Base-by-base conservation (phyloP, 2,329 filamentous ascomycete species). In the Taxawa tesnikishii region DNA sequence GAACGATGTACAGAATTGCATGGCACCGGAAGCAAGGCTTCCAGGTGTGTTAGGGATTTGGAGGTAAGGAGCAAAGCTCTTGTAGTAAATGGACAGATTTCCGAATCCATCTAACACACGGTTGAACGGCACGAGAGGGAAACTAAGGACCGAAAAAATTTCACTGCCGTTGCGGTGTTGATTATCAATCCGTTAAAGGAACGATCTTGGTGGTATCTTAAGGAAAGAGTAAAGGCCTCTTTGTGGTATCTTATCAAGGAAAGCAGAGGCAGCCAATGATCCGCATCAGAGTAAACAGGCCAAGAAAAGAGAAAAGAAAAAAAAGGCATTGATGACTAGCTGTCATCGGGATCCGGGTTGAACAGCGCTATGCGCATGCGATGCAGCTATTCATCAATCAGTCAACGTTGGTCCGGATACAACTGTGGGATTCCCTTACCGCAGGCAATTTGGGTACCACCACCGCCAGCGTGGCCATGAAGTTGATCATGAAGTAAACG, bases 401-500 rank as follows among this genome's bases (percentile, higher is more conserved):
- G 42, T 47, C 21, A 46, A 40, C 26, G 14, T 15, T 16, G 5
- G 25, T 8, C 13, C 4, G 8, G 11, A n/a, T 12, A 15, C 16
- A 15, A 8, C 75, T 23, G 19, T 8, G 8, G 19, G 19, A 8
- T 8, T 8, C 8, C 8, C 87, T 59, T 69, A 96, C 88, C 55
- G 83, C 88, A 45, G 90, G 90, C 45, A 98, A 65, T 63, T 98
- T 98, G 25, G 90, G 90, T 54, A 98, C 90, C 37, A 98, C 82
- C 34, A 98, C 90, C 27, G 72, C 84, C 52, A 98, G 64, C 24
- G 92, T 83, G 35, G 90, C 90, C 49, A 94, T 63, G 55, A 93
- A 88, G 64, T 98, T 98, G 64, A 98, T 90, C 48, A 82, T 84
- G 54, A 98, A 98, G 61, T 94, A 96, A 27, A 84, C 82, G 54